phyloP scores from a whole-genome alignment of 306 rosid species.

The Pterocarpus macrocarpus region DNA sequence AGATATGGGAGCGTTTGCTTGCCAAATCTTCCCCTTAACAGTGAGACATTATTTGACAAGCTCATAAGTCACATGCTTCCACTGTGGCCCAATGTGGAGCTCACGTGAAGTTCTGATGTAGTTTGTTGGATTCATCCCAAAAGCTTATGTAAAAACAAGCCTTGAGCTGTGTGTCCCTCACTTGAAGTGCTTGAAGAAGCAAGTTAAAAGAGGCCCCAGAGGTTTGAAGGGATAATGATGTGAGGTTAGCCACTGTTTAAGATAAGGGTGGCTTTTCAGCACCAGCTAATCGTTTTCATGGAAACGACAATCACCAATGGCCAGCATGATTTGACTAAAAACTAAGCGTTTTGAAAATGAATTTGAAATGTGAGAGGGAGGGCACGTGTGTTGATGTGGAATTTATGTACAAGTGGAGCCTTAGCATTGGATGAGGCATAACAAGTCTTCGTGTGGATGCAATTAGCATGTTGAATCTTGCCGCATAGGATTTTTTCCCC shows the following conservation, averaged over 20 bases:
- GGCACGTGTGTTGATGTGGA: constrained; percentile 56
- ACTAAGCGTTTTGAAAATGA: constrained; percentile 50
- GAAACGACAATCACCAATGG: constrained; percentile 55
- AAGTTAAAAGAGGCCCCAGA: constrained; percentile 39
- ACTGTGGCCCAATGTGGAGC: constrained; percentile 20
- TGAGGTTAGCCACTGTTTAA: constrained; percentile 52
- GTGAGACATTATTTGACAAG: constrained; percentile 63
- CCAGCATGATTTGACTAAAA: constrained; percentile 62
- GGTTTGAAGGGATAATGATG: constrained; percentile 51
- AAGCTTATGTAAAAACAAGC: constrained; percentile 34
- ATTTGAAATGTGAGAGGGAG: constrained; percentile 21
- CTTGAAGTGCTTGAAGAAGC: constrained; percentile 12
- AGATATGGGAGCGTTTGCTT: constrained; percentile 50
- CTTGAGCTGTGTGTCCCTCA: constrained; percentile 34
- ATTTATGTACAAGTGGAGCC: constrained; percentile 60
- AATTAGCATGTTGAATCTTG: constrained; percentile 1
- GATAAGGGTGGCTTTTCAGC: constrained; percentile 53
- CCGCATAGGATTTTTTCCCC: constrained; percentile 39
- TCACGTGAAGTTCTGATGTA: constrained; percentile 58
- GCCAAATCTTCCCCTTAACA: constrained; percentile 53
- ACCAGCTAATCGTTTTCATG: constrained; percentile 46
- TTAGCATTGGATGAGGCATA: constrained; percentile 35
- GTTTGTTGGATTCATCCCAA: constrained; percentile 37
- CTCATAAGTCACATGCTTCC: constrained; percentile 42
- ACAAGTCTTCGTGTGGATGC: constrained; percentile 37